Percentiles rank a stretch among this genome's conserved stretches.
Evolutionary conservation across 768 basidiomycete species (phyloP).

Genomic region (Clathrus columnatus): DNA sequence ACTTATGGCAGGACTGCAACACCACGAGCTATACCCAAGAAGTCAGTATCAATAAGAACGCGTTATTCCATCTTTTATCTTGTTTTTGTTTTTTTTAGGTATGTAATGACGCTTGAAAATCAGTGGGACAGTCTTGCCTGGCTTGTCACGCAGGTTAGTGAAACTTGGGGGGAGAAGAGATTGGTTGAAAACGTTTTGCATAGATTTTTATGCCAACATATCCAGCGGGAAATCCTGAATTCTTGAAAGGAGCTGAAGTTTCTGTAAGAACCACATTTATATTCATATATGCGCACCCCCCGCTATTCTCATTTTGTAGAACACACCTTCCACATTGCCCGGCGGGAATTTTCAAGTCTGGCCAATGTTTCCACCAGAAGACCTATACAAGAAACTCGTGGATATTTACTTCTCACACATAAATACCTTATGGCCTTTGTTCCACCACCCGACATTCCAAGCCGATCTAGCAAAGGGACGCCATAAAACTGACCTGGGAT

Average conservation of each 20-base stretch:
- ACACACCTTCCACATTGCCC: neutral
- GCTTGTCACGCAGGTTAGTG: neutral
- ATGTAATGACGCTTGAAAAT: neutral
- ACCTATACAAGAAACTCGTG: neutral
- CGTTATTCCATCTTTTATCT: neutral
- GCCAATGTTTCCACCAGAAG: constrained; percentile 5
- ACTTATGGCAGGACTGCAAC: neutral
- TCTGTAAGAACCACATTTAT: neutral
- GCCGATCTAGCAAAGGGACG: constrained; percentile 4
- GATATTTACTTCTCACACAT: constrained; percentile 6
- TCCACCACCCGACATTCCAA: constrained; percentile 6
- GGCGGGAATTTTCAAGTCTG: neutral
- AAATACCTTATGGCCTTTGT: constrained; percentile 7
- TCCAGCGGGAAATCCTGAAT: neutral
- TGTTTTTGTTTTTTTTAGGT: neutral
- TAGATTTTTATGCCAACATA: neutral
- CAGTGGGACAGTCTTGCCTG: neutral
- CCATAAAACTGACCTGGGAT: neutral
- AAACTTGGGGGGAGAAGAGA: neutral
- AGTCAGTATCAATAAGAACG: neutral
- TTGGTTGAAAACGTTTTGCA: neutral
- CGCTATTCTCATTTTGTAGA: neutral
- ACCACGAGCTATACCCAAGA: constrained; percentile 1
- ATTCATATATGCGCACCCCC: neutral
- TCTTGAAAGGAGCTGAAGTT: neutral